phyloP scores from a whole-genome alignment of 306 rosid genomes.

The Vigna radiata region DNA sequence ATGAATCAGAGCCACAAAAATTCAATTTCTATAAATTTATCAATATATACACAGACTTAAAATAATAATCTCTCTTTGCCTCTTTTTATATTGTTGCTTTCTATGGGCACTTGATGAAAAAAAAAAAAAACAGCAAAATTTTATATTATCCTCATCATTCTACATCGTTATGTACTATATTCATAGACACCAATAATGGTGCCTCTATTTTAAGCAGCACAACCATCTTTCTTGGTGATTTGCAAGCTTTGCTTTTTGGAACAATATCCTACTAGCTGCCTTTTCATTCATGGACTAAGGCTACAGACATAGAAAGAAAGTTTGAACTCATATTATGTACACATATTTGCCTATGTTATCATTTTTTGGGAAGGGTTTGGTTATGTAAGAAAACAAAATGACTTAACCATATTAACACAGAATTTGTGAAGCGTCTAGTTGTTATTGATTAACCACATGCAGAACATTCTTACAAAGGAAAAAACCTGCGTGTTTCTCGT shows the following conservation, averaged over 20 bases:
- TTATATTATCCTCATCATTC: constrained; percentile 18
- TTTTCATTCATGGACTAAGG: constrained; percentile 33
- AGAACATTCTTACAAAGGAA: constrained; percentile 16
- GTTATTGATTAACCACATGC: constrained; percentile 23
- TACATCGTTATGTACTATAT: constrained; percentile 15
- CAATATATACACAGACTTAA: background rate
- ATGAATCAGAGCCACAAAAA: background rate
- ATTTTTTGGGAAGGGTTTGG: background rate
- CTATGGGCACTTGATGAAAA: background rate
- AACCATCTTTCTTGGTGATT: constrained; percentile 28
- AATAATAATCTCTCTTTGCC: background rate
- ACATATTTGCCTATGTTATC: background rate
- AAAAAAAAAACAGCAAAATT: background rate
- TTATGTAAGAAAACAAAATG: constrained; percentile 31
- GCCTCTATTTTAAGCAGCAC: constrained; percentile 45
- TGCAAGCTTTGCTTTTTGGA: constrained; percentile 38
- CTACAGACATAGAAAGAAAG: background rate
- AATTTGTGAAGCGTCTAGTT: background rate
- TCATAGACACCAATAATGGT: constrained; percentile 42
- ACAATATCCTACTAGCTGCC: constrained; percentile 20
- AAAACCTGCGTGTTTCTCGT: constrained; percentile 42
- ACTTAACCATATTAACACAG: background rate
- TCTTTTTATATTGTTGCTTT: background rate
- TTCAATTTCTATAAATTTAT: background rate
- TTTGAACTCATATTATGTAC: background rate